These are phyloP conservation scores for Neofusicoccum cordaticola DNA, from an alignment of 2,329 filamentous ascomycete species.

Conservation along the genomic window DNA sequence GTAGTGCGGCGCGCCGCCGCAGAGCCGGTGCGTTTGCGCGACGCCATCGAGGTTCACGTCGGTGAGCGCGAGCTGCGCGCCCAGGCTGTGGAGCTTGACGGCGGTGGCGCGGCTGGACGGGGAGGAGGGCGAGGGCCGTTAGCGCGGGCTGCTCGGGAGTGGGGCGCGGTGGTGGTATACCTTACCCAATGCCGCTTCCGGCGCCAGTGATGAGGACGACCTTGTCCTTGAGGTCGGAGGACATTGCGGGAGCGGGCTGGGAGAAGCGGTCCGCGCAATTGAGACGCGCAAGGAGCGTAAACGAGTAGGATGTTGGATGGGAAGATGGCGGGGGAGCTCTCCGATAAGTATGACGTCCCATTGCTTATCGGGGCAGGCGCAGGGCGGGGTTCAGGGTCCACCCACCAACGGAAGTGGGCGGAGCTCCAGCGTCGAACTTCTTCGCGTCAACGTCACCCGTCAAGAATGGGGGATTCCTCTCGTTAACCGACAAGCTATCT, in stretches of 20 bases:
- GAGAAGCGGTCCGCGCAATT: background rate
- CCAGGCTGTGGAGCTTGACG: conserved; percentile 42
- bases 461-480: background rate
- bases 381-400: too few species aligned
- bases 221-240: conserved; percentile 71
- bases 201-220: conserved; percentile 86
- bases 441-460: background rate
- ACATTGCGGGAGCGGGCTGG: background rate
- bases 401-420: conserved; percentile 3
- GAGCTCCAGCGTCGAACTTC: background rate
- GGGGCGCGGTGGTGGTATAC: background rate
- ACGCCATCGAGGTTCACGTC: conserved; percentile 87
- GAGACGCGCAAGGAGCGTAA: background rate
- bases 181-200: conserved; percentile 83
- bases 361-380: background rate
- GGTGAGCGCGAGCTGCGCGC: conserved; percentile 87
- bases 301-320: background rate
- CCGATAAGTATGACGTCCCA: conserved; percentile 1
- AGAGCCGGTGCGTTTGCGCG: conserved; percentile 73
- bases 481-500: background rate
- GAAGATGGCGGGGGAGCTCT: background rate
- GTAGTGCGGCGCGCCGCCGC: conserved; percentile 80
- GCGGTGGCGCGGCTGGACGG: conserved; percentile 10
- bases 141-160: background rate
- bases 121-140: background rate